Conservation (phyloP, 2,329 filamentous ascomycete genomes). For the Trichophyton mentagrophytes region DNA sequence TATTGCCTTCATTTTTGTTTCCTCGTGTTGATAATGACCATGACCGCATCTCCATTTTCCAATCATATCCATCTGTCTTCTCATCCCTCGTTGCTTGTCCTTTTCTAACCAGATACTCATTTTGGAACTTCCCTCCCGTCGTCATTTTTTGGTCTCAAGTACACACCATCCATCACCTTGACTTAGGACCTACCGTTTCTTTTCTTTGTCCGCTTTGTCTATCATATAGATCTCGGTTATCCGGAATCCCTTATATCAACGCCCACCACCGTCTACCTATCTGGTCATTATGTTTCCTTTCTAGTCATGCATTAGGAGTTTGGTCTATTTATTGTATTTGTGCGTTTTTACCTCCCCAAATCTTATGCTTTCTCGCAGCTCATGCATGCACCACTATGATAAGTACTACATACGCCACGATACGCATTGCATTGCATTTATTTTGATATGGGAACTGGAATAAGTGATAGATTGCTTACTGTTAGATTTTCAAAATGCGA, state of each 20-base stretch:
- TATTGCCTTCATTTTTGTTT: not conserved
- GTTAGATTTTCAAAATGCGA: not conserved
- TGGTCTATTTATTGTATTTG: not conserved
- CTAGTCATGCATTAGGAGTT: not conserved
- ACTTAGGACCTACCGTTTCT: not conserved
- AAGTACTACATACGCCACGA: not conserved
- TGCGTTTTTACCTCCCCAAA: not conserved
- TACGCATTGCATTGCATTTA: not conserved
- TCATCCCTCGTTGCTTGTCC: not conserved
- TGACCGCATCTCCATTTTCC: not conserved
- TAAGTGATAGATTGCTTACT: not conserved
- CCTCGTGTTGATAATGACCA: not conserved
- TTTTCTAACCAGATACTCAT: not conserved
- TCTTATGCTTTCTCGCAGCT: not conserved
- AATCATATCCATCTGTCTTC: not conserved
- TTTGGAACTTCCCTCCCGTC: not conserved
- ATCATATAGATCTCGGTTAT: not conserved
- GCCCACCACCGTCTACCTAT: not conserved
- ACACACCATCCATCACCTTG: not conserved
- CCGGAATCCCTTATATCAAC: not conserved
- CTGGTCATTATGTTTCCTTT: not conserved
- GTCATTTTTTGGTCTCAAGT: not conserved
- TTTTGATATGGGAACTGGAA: not conserved
- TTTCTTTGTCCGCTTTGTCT: not conserved
- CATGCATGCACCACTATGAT: not conserved